phyloP scores from a whole-genome alignment of 192 early-diverging fungal species.

The Chytriomyces sp. region DNA sequence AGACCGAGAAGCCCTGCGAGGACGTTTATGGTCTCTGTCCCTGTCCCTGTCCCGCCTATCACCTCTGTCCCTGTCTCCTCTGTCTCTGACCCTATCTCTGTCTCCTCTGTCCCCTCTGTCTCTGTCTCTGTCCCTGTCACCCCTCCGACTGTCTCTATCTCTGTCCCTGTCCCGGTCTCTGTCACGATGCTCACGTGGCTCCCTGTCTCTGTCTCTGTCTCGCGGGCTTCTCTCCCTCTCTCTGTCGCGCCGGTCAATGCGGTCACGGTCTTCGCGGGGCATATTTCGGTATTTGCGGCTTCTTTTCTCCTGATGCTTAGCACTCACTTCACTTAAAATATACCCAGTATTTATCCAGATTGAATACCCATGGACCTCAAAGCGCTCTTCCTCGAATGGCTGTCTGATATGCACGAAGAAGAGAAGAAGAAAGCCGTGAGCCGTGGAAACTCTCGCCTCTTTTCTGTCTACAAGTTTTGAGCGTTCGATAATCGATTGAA shows the following conservation, averaged over 20 bases:
- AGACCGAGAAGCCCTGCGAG: background rate
- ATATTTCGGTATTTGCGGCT: too few relatives aligned
- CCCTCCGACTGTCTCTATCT: conserved; percentile 46
- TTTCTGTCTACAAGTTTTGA: conserved; percentile 19
- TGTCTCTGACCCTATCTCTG: conserved; percentile 37
- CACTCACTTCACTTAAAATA: too few relatives aligned
- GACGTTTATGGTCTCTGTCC: conserved; percentile 11
- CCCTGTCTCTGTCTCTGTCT: conserved; percentile 44
- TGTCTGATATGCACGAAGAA: conserved; percentile 25
- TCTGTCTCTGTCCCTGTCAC: conserved; percentile 36
- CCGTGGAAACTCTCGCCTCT: background rate
- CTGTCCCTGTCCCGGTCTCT: conserved; percentile 61
- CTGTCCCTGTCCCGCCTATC: conserved; percentile 7
- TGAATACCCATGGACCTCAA: conserved; percentile 45
- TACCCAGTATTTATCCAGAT: too few relatives aligned
- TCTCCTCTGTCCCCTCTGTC: conserved; percentile 51
- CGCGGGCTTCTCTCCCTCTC: too few relatives aligned
- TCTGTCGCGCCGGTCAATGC: too few relatives aligned
- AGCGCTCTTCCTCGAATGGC: conserved; percentile 13
- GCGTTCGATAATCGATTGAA: background rate
- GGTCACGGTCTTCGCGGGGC: too few relatives aligned
- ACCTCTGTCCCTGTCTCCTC: conserved; percentile 14
- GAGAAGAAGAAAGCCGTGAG: conserved; percentile 1
- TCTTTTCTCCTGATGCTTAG: too few relatives aligned
- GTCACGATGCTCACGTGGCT: conserved; percentile 50